A percentile compares a stretch with the other conserved stretches of the same genome.
Conservation (phyloP, 371 early-diverging fungal species). For the Funneliformis caledonium region DNA sequence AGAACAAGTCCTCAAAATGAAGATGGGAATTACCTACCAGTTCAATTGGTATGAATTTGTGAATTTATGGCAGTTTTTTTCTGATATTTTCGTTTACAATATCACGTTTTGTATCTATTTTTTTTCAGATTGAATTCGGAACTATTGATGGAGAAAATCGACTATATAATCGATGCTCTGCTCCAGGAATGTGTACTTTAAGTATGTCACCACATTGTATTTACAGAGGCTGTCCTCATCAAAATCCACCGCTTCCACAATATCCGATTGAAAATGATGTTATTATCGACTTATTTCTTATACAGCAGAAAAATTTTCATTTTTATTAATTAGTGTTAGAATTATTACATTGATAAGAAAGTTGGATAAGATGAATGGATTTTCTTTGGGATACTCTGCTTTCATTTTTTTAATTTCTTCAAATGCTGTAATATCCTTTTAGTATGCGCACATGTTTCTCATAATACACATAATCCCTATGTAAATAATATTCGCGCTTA, state of each 20-base stretch:
- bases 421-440: too few species aligned
- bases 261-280: background rate
- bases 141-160: background rate
- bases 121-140: slow-evolving; percentile 26
- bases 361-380: too few species aligned
- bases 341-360: too few species aligned
- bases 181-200: background rate
- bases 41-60: background rate
- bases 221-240: background rate
- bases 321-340: background rate
- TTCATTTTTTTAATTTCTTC: too few species aligned
- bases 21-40: background rate
- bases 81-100: background rate
- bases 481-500: too few species aligned
- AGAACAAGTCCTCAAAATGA: background rate
- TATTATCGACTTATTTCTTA: slow-evolving; percentile 18
- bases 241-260: background rate
- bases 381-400: too few species aligned
- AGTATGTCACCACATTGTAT: background rate
- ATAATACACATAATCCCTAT: too few species aligned
- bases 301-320: background rate
- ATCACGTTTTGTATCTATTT: background rate
- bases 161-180: background rate
- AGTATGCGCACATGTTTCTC: background rate
- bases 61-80: background rate